Evolutionary conservation across 257 asterid species (phyloP).

Genomic region (Nicotiana tabacum): DNA sequence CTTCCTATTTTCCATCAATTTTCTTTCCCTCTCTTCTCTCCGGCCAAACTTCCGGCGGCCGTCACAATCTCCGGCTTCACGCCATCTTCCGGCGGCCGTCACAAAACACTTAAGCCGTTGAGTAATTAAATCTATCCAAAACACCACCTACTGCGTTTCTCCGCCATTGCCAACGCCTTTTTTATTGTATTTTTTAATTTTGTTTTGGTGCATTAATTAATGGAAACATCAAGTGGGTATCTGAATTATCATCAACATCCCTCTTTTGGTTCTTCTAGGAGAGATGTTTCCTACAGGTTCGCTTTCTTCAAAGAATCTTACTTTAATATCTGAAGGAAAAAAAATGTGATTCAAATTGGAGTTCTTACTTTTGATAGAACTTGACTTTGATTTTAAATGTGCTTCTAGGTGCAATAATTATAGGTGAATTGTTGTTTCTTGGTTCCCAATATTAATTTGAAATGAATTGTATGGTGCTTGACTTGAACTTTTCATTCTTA

Average conservation of each 20-base stretch:
- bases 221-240: slow-evolving; percentile 10
- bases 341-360: background rate
- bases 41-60: background rate
- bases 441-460: background rate
- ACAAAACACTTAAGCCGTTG: background rate
- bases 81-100: background rate
- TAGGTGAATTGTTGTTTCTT: background rate
- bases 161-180: background rate
- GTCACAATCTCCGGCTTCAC: background rate
- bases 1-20: background rate
- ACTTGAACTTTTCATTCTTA: background rate
- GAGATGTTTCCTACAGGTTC: slow-evolving; percentile 10
- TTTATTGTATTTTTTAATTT: background rate
- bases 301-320: background rate
- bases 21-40: background rate
- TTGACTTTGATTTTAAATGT: background rate
- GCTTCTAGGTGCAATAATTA: background rate
- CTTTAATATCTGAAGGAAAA: background rate
- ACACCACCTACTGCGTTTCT: background rate
- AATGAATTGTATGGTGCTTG: background rate
- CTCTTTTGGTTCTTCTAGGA: slow-evolving; percentile 6
- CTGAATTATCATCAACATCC: slow-evolving; percentile 1
- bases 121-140: background rate
- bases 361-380: background rate
- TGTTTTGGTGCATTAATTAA: background rate